Evolutionary conservation across 2,329 filamentous ascomycete species (phyloP).

Genomic region (Penicillium sp.): DNA sequence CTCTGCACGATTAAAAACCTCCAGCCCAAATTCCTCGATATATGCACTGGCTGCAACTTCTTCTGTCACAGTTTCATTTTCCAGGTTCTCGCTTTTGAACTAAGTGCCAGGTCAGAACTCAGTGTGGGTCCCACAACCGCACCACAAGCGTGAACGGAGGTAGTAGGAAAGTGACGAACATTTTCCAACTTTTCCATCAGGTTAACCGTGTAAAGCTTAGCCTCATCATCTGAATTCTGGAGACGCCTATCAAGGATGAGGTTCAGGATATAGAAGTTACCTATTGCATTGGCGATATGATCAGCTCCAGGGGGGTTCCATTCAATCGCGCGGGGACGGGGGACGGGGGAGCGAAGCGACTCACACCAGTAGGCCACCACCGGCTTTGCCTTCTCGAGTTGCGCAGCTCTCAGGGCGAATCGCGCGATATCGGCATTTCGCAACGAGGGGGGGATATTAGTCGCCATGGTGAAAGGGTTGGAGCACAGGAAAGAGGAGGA

Average conservation of each 20-base stretch:
- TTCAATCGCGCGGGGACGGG: constrained; percentile 8
- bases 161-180: constrained; percentile 48
- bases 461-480: constrained; percentile 64
- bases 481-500: constrained; percentile 3
- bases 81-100: constrained; percentile 72
- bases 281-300: constrained; percentile 49
- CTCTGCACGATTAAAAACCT: constrained; percentile 84
- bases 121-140: background rate
- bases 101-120: constrained; percentile 35
- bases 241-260: constrained; percentile 82
- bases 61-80: constrained; percentile 83
- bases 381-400: constrained; percentile 83
- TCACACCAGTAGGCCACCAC: constrained; percentile 94
- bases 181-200: constrained; percentile 92
- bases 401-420: constrained; percentile 80
- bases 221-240: constrained; percentile 77
- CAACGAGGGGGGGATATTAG: constrained; percentile 70
- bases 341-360: constrained; percentile 37
- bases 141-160: background rate
- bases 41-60: constrained; percentile 87
- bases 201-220: constrained; percentile 76
- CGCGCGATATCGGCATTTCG: constrained; percentile 81
- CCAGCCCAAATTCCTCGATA: constrained; percentile 89
- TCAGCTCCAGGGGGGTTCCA: constrained; percentile 17
- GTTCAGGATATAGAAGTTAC: constrained; percentile 90